phyloP scores from a whole-genome alignment of 805 yeast species.

The Cephaloascus albidus region DNA sequence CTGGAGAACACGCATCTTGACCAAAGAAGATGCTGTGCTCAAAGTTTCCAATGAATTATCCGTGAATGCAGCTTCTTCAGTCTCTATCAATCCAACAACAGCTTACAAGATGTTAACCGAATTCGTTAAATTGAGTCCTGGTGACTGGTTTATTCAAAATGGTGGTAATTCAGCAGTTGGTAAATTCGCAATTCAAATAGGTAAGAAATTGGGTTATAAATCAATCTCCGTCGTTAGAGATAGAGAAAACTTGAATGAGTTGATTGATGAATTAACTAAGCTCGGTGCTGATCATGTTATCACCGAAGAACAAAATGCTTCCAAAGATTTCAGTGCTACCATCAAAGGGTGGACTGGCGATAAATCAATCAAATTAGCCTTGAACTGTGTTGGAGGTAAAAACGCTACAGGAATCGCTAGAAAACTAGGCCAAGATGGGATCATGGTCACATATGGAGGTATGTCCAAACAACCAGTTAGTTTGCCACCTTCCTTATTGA shows the following conservation, averaged over 20 bases:
- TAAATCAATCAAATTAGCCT: conserved; percentile 59
- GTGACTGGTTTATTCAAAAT: conserved; percentile 92
- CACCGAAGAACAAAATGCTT: conserved; percentile 76
- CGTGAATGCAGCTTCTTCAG: conserved; percentile 70
- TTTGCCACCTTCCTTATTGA: conserved; percentile 82
- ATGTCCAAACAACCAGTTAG: conserved; percentile 94
- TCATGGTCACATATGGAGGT: conserved; percentile 89
- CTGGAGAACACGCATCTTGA: conserved; percentile 77
- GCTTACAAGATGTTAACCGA: conserved; percentile 83
- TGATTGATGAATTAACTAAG: conserved; percentile 39
- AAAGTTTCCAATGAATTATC: conserved; percentile 47
- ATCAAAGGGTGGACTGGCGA: conserved; percentile 45
- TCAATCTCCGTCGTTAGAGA: conserved; percentile 85
- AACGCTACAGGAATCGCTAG: conserved; percentile 76
- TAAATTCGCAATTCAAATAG: conserved; percentile 83
- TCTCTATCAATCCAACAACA: conserved; percentile 86
- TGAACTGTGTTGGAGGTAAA: conserved; percentile 92
- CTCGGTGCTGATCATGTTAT: conserved; percentile 86
- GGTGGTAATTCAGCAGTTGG: conserved; percentile 97
- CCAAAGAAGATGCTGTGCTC: conserved; percentile 41
- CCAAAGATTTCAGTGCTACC: conserved; percentile 54
- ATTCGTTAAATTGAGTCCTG: conserved; percentile 49
- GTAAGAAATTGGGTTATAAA: conserved; percentile 65
- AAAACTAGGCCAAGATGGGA: conserved; percentile 66
- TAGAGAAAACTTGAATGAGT: conserved; percentile 64